Conservation (phyloP, 768 basidiomycete species). For the Lepiota venenata region DNA sequence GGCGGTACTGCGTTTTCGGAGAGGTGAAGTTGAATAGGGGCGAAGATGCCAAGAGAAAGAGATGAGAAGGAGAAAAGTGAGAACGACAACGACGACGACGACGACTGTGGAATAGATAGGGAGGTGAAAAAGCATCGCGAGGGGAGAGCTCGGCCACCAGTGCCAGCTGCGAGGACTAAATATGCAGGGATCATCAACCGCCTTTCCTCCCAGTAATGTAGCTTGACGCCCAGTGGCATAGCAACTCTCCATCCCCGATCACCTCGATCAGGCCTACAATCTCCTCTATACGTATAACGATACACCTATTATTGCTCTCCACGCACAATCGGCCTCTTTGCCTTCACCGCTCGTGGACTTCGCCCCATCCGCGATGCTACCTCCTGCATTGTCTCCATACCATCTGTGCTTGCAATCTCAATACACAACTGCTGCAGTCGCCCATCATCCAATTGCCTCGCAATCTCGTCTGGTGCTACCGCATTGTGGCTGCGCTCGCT, state of each 20-base stretch:
- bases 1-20: neutral
- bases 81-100: neutral
- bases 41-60: neutral
- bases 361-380: constrained; percentile 3
- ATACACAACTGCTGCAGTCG: constrained; percentile 44
- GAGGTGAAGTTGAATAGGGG: neutral
- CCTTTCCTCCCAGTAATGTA: neutral
- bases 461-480: constrained; percentile 30
- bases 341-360: neutral
- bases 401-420: constrained; percentile 22
- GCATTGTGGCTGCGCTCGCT: constrained; percentile 29
- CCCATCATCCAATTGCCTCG: constrained; percentile 33
- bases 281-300: neutral
- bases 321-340: neutral
- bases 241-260: constrained; percentile 1
- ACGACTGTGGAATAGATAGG: neutral
- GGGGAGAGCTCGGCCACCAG: constrained; percentile 3
- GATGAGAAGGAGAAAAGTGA: neutral
- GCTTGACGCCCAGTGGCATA: neutral
- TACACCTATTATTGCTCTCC: neutral
- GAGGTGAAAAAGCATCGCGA: neutral
- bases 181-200: neutral
- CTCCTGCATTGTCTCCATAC: constrained; percentile 8
- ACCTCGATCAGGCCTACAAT: neutral
- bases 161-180: neutral